Base-by-base conservation (phyloP, 1,284 basidiomycete species). In the Testicularia cyperi region DNA sequence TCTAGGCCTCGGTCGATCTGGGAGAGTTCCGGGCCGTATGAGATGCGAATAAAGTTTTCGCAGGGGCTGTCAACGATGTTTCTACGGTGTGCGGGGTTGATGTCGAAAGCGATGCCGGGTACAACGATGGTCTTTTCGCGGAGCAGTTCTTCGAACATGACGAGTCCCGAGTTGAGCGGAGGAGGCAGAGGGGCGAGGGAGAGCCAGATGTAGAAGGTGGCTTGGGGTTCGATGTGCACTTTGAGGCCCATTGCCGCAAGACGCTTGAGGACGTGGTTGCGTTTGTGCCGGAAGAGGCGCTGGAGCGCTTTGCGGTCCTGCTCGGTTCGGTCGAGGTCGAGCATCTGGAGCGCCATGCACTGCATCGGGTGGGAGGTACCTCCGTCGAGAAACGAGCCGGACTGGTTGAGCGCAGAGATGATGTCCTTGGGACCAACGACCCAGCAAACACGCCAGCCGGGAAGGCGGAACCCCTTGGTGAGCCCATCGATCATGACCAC, bases 111-210 rank as follows among this genome's bases (percentile, higher is more conserved):
- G 58, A 92, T 74, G 5, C 80, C 80, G 9, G 89, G 89, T 38
- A 91, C 89, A 44, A 90, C 88, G 60, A 92, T 91, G 20, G 87
- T 86, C 77, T 88, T 83, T 77, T 92, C 88, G 77, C 91, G 92
- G 32, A 96, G 82, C 26, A 90, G 80, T 78, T 95, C 92, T 74
- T 96, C 92, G 73, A 95, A 95, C 83, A 96, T 94, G 22, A 87
- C 89, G 68, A 95, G 79, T 16, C 92, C 92, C 65, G 88, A 89
- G 79, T 91, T 90, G 31, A 95, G 78, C 6, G 90, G 92, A 6
- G 83, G 66, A 7, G 88, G 87, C 23, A 94, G 82, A 38, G 80
- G 80, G 65, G 85, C 84, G 18, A 96, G 81, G 78, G 89, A 87
- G 41, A 92, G 82, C 90, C 91, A 95, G 75, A 94, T 86, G 85